A percentile compares a stretch with the other conserved stretches of the same genome.
These are phyloP conservation scores for Byssothecium circinans DNA, from an alignment of 2,329 filamentous ascomycete genomes.

Conservation along the genomic window DNA sequence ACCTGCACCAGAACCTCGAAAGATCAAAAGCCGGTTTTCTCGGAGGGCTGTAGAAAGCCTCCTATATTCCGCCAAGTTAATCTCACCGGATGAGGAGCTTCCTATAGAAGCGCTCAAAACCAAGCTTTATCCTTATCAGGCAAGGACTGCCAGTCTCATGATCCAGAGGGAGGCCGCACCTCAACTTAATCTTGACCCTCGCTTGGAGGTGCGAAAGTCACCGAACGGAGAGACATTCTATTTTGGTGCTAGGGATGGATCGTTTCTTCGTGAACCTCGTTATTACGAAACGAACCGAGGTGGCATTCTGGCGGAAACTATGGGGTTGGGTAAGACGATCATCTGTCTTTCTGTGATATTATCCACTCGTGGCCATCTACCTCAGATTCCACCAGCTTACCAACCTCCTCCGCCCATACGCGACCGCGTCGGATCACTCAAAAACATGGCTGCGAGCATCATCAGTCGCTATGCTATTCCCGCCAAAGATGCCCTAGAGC, in stretches of 20 bases:
- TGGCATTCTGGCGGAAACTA: conserved; percentile 78
- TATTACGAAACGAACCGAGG: conserved; percentile 75
- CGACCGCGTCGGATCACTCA: conserved; percentile 61
- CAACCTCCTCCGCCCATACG: conserved; percentile 49
- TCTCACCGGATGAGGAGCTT: conserved; percentile 9
- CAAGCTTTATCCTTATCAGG: conserved; percentile 74
- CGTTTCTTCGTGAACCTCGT: conserved; percentile 65
- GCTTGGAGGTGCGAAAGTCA: conserved; percentile 63
- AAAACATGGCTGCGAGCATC: conserved; percentile 74
- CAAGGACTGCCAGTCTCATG: conserved; percentile 79
- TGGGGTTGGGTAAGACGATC: conserved; percentile 81
- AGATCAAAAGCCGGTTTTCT: conserved; percentile 54
- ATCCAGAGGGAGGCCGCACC: conserved; percentile 74
- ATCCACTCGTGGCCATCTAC: conserved; percentile 70
- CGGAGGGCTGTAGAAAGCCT: conserved; percentile 60
- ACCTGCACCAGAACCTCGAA: conserved; percentile 59
- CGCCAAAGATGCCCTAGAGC: conserved; percentile 68
- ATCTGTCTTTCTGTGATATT: conserved; percentile 75
- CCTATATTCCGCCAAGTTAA: conserved; percentile 43
- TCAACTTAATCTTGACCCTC: conserved; percentile 69
- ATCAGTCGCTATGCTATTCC: conserved; percentile 68
- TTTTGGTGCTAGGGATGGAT: conserved; percentile 66
- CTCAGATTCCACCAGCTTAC: conserved; percentile 66
- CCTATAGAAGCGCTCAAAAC: conserved; percentile 63
- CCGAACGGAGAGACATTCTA: conserved; percentile 68